A percentile compares a stretch with the other conserved stretches of the same genome.
Evolutionary conservation across 345 rosid species (phyloP).

Genomic region (Physaria fendleri): DNA sequence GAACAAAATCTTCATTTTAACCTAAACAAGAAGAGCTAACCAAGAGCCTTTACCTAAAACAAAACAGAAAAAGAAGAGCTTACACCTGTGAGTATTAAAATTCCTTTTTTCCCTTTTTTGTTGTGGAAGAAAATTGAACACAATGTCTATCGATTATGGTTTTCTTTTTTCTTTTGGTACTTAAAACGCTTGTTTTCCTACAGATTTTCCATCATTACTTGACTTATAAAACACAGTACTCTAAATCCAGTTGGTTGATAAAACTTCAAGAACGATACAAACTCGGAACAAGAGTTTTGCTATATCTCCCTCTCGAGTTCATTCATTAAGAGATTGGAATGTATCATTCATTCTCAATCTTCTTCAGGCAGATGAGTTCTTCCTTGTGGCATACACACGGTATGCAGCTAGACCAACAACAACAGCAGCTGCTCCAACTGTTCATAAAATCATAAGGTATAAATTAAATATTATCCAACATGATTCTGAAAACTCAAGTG

Average conservation of each 20-base stretch:
- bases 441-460: constrained; percentile 11
- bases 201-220: constrained; percentile 9
- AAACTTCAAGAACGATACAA: constrained; percentile 10
- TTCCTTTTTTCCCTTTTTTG: too few relatives aligned
- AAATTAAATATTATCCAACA: not conserved
- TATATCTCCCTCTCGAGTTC: not conserved
- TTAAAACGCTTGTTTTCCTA: constrained; percentile 22
- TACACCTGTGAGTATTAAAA: too few relatives aligned
- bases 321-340: not conserved
- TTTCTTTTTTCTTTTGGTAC: not conserved
- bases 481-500: not conserved
- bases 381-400: constrained; percentile 79
- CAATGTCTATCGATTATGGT: constrained; percentile 18
- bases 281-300: constrained; percentile 14
- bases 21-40: not conserved
- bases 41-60: too few relatives aligned
- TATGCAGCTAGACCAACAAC: constrained; percentile 90
- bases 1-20: not conserved
- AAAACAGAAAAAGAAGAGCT: too few relatives aligned
- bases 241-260: not conserved
- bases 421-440: constrained; percentile 94
- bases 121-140: constrained; percentile 19
- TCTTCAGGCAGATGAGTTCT: constrained; percentile 57
- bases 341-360: not conserved
- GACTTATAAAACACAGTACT: constrained; percentile 14